phyloP scores from a whole-genome alignment of 192 early-diverging fungal genomes.

The Linnemannia zychae region DNA sequence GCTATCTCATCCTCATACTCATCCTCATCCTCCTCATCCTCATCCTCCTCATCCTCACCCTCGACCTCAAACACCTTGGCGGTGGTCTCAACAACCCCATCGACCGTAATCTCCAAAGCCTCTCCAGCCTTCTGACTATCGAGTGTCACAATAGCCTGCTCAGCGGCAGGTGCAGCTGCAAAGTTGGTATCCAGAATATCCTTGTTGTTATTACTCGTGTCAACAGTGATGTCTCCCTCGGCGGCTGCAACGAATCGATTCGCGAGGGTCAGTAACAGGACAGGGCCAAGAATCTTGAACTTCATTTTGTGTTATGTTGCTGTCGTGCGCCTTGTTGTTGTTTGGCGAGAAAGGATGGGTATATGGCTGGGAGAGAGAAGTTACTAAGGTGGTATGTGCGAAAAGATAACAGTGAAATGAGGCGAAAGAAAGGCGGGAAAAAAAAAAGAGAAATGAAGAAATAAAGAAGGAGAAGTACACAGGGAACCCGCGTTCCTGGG shows the following conservation, averaged over 20 bases:
- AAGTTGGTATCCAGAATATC: not conserved
- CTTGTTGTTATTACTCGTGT: not conserved
- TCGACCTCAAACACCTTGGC: not conserved
- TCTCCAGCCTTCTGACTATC: not conserved
- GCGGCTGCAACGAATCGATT: not conserved
- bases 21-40: not conserved
- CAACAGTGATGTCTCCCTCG: not conserved
- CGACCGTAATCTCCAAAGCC: not conserved
- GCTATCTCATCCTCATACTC: not conserved
- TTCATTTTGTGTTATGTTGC: not conserved
- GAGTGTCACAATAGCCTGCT: not conserved
- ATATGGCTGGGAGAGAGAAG: not conserved
- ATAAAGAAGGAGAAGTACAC: too few species aligned
- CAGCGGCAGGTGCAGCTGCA: not conserved
- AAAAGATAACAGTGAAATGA: too few species aligned
- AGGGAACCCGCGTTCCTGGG: too few species aligned
- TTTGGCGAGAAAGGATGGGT: not conserved
- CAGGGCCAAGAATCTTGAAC: constrained; percentile 13
- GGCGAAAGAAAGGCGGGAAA: too few species aligned
- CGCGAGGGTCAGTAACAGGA: constrained; percentile 10
- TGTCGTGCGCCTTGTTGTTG: not conserved
- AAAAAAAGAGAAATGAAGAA: too few species aligned
- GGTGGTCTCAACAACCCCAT: not conserved
- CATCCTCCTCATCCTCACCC: not conserved
- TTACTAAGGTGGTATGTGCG: too few species aligned